Conservation (phyloP, 352 stramenopile genomes). For the Globisporangium irregulare region DNA sequence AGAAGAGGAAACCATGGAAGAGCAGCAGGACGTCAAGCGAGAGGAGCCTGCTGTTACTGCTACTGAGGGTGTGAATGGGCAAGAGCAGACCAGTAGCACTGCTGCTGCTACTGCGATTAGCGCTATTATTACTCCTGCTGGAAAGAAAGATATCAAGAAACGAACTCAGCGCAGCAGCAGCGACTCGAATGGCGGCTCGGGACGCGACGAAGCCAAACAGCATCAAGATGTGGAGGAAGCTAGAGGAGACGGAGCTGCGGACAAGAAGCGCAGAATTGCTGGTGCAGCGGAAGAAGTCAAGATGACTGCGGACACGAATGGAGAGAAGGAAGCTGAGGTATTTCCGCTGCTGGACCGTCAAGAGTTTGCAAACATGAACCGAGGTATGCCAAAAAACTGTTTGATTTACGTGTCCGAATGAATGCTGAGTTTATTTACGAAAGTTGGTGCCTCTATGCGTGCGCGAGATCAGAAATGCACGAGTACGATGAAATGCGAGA, state of each 20-base stretch:
- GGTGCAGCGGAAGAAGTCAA: neutral
- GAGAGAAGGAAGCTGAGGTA: neutral
- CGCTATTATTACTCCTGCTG: neutral
- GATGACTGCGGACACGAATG: neutral
- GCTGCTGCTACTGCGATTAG: neutral
- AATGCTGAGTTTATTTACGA: neutral
- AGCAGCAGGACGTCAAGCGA: neutral
- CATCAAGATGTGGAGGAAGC: neutral
- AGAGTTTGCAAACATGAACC: slow-evolving; percentile 57
- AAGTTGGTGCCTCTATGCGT: neutral
- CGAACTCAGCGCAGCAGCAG: slow-evolving; percentile 6
- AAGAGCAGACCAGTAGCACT: neutral
- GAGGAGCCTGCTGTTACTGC: neutral
- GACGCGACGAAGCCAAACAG: neutral
- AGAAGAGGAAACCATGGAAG: neutral
- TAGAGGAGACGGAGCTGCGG: neutral
- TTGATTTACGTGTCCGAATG: neutral
- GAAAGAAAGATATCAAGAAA: slow-evolving; percentile 6
- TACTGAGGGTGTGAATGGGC: neutral
- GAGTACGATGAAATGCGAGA: slow-evolving; percentile 91
- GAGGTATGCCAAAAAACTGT: slow-evolving; percentile 16
- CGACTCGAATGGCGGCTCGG: neutral
- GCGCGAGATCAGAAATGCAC: slow-evolving; percentile 72
- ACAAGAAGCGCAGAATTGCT: slow-evolving; percentile 12
- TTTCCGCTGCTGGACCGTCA: slow-evolving; percentile 32